These are phyloP conservation scores for Nothophytophthora sp. DNA, from an alignment of 352 stramenopile species.

Conservation along the genomic window DNA sequence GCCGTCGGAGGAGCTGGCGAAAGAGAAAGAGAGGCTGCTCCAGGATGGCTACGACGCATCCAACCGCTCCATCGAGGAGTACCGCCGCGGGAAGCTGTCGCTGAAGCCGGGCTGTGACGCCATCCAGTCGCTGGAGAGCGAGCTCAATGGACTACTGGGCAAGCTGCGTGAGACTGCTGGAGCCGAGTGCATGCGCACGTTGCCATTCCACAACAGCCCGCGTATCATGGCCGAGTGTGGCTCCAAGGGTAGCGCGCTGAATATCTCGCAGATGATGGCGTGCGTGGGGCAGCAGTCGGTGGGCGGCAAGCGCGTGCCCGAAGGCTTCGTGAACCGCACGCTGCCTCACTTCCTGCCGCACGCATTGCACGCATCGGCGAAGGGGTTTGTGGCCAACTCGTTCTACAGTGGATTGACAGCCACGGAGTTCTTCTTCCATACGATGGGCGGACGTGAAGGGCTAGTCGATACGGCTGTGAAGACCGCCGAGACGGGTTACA, in stretches of 20 bases:
- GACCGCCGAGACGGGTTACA: slow-evolving; percentile 99
- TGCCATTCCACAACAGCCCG: slow-evolving; percentile 97
- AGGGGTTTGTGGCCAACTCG: slow-evolving; percentile 99
- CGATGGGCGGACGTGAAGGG: slow-evolving; percentile 99
- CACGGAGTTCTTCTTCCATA: slow-evolving; percentile 99
- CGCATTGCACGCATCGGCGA: slow-evolving; percentile 94
- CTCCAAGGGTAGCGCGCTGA: slow-evolving; percentile 98
- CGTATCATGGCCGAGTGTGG: slow-evolving; percentile 99
- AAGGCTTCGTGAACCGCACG: slow-evolving; percentile 99
- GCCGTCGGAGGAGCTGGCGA: slow-evolving; percentile 92
- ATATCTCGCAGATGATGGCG: slow-evolving; percentile 99
- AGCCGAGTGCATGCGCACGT: slow-evolving; percentile 97
- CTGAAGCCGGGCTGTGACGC: slow-evolving; percentile 97
- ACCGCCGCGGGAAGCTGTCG: slow-evolving; percentile 92
- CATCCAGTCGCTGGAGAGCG: slow-evolving; percentile 98
- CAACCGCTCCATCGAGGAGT: slow-evolving; percentile 93
- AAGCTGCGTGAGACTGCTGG: slow-evolving; percentile 97
- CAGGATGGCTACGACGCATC: slow-evolving; percentile 84
- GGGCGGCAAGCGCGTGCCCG: slow-evolving; percentile 97
- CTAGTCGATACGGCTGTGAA: slow-evolving; percentile 99
- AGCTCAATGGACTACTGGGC: slow-evolving; percentile 98
- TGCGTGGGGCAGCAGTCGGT: slow-evolving; percentile 99
- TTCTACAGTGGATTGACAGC: slow-evolving; percentile 99
- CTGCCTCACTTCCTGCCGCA: slow-evolving; percentile 96
- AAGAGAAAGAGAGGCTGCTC: slow-evolving; percentile 96